Percentiles rank a stretch among this genome's conserved stretches.
phyloP scores from a whole-genome alignment of 2,329 filamentous ascomycete genomes.

The Trichoderma polysporum region DNA sequence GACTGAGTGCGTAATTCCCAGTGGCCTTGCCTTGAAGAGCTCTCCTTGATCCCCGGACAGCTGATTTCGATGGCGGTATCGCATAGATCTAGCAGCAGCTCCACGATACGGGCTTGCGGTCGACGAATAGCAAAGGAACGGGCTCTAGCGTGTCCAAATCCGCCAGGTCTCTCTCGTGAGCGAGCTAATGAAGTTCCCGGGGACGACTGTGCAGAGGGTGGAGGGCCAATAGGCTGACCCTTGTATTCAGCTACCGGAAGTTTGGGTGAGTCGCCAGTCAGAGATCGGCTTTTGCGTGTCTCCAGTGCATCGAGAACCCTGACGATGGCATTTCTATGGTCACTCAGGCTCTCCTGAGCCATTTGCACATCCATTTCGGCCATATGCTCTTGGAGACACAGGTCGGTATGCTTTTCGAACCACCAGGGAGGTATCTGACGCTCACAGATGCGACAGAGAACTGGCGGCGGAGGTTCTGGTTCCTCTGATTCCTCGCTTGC shows the following conservation, averaged over 20 bases:
- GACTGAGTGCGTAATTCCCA: slow-evolving; percentile 90
- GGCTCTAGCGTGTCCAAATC: slow-evolving; percentile 75
- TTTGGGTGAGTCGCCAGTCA: slow-evolving; percentile 53
- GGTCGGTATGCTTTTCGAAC: slow-evolving; percentile 98
- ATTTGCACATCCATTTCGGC: slow-evolving; percentile 98
- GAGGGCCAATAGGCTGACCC: slow-evolving; percentile 77
- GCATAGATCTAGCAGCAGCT: slow-evolving; percentile 89
- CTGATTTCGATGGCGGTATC: slow-evolving; percentile 95
- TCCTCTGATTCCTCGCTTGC: slow-evolving; percentile 72
- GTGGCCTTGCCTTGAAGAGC: slow-evolving; percentile 57
- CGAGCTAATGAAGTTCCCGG: slow-evolving; percentile 70
- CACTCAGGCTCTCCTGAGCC: slow-evolving; percentile 85
- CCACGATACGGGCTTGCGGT: slow-evolving; percentile 88
- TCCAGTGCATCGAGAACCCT: slow-evolving; percentile 92
- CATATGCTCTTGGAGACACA: slow-evolving; percentile 92
- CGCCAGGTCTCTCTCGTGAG: slow-evolving; percentile 70
- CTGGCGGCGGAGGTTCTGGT: slow-evolving; percentile 80
- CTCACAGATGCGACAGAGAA: slow-evolving; percentile 95
- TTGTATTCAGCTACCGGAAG: slow-evolving; percentile 77
- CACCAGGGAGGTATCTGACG: slow-evolving; percentile 97
- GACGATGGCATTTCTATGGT: slow-evolving; percentile 92
- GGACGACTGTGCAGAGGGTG: slow-evolving; percentile 68
- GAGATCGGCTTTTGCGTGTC: slow-evolving; percentile 66
- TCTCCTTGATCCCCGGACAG: slow-evolving; percentile 88
- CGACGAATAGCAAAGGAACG: slow-evolving; percentile 89